phyloP scores from a whole-genome alignment of 225 moss, liverwort and hornwort species.

The Bryum argenteum region DNA sequence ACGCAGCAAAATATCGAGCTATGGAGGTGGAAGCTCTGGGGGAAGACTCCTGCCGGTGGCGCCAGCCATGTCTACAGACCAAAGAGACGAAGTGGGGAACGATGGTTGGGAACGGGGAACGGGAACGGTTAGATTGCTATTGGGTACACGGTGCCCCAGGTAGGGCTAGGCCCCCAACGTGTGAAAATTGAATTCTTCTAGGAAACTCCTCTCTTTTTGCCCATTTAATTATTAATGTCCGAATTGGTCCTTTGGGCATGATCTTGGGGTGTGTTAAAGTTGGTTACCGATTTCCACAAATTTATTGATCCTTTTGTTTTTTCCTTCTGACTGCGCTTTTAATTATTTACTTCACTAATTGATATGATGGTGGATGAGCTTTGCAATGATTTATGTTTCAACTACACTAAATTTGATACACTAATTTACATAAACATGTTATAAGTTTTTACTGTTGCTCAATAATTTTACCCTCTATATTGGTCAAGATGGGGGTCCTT shows the following conservation, averaged over 20 bases:
- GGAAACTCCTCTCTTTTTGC: not conserved
- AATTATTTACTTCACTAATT: no score
- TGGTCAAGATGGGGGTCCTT: no score
- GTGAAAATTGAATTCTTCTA: not conserved
- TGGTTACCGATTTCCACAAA: not conserved
- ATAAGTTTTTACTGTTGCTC: no score
- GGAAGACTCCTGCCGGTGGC: not conserved
- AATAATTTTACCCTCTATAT: no score
- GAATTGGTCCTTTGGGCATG: not conserved
- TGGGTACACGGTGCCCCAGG: not conserved
- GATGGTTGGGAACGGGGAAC: not conserved
- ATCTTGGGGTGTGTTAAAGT: constrained; percentile 6
- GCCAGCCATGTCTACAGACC: not conserved
- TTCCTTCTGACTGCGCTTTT: no score
- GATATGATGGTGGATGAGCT: no score
- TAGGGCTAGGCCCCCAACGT: not conserved
- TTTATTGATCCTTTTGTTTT: no score
- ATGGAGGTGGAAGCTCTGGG: not conserved
- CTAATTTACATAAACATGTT: no score
- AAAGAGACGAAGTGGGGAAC: not conserved
- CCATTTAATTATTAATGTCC: not conserved
- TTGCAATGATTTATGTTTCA: no score
- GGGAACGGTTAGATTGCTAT: not conserved
- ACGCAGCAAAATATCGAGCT: not conserved
- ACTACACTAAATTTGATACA: no score